Percentiles rank a stretch among this genome's conserved stretches.
phyloP scores from a whole-genome alignment of 1,139 yeast genomes.

The Yamadazyma aaseri region DNA sequence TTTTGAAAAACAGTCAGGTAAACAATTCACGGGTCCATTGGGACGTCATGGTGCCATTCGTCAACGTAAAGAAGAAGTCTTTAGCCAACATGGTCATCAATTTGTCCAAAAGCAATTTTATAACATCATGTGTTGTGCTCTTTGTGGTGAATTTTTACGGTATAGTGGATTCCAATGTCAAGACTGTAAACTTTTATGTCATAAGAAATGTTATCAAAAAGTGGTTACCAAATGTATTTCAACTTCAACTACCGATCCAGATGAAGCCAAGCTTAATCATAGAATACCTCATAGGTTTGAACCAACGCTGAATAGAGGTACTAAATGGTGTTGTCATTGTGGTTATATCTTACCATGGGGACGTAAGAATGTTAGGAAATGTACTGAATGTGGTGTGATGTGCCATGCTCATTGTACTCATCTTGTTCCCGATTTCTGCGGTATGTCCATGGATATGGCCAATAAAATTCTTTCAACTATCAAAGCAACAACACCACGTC shows the following conservation, averaged over 20 bases:
- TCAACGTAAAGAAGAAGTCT: conserved; percentile 90
- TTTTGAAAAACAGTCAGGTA: conserved; percentile 67
- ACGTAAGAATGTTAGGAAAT: conserved; percentile 87
- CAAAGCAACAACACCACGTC: conserved; percentile 65
- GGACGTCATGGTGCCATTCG: conserved; percentile 99
- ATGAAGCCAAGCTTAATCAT: conserved; percentile 89
- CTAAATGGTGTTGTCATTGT: conserved; percentile 99
- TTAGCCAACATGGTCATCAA: conserved; percentile 95
- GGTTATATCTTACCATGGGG: conserved; percentile 97
- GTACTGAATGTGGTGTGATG: conserved; percentile 93
- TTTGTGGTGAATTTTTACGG: conserved; percentile 92
- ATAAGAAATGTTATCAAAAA: conserved; percentile 88
- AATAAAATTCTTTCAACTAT: conserved; percentile 84
- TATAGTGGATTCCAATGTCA: conserved; percentile 96
- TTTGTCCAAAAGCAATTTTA: conserved; percentile 94
- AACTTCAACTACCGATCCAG: conserved; percentile 79
- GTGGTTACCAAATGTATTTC: conserved; percentile 96
- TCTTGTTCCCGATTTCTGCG: conserved; percentile 95
- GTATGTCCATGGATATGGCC: conserved; percentile 98
- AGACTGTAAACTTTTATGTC: conserved; percentile 92
- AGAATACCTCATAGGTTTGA: conserved; percentile 96
- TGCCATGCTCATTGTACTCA: conserved; percentile 93
- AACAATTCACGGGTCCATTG: conserved; percentile 64
- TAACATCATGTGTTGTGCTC: conserved; percentile 94
- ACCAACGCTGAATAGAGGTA: conserved; percentile 86